These are phyloP conservation scores for Plenodomus tracheiphilus DNA, from an alignment of 2,329 filamentous ascomycete genomes.

Conservation along the genomic window DNA sequence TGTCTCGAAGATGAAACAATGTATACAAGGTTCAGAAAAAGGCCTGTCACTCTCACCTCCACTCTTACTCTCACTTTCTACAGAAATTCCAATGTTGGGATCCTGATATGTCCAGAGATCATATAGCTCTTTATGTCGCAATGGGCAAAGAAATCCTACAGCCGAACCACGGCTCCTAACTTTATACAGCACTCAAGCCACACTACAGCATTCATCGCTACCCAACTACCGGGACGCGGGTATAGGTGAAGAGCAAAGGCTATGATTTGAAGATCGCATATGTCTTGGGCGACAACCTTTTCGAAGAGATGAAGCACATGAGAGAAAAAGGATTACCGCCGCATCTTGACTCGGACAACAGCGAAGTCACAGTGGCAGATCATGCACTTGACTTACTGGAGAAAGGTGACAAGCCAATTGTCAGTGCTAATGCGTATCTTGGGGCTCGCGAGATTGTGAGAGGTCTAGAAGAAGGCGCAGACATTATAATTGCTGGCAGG, in stretches of 20 bases:
- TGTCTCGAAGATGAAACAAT: neutral
- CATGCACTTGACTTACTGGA: slow-evolving; percentile 46
- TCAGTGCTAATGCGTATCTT: slow-evolving; percentile 58
- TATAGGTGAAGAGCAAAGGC: slow-evolving; percentile 39
- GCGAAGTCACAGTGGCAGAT: slow-evolving; percentile 38
- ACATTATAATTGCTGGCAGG: slow-evolving; percentile 41
- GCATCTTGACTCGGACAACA: slow-evolving; percentile 50
- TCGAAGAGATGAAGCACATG: slow-evolving; percentile 36
- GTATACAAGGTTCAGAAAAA: slow-evolving; percentile 31
- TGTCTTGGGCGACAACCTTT: slow-evolving; percentile 52
- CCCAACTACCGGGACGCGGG: slow-evolving; percentile 32
- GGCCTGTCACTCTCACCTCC: too few relatives aligned
- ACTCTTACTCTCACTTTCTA: too few relatives aligned
- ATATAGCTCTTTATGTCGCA: too few relatives aligned
- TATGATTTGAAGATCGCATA: slow-evolving; percentile 50
- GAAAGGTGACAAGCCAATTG: slow-evolving; percentile 41
- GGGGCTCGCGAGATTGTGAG: slow-evolving; percentile 48
- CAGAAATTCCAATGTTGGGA: too few relatives aligned
- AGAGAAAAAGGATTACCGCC: slow-evolving; percentile 42
- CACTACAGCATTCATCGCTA: too few relatives aligned
- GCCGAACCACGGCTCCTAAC: too few relatives aligned
- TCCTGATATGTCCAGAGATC: too few relatives aligned
- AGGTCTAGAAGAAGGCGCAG: slow-evolving; percentile 36
- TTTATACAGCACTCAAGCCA: too few relatives aligned
- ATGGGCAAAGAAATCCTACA: too few relatives aligned